Percentiles rank a stretch among this genome's conserved stretches.
These are phyloP conservation scores for Aspergillus arachidicola DNA, from an alignment of 2,329 filamentous ascomycete genomes.

Conservation along the genomic window DNA sequence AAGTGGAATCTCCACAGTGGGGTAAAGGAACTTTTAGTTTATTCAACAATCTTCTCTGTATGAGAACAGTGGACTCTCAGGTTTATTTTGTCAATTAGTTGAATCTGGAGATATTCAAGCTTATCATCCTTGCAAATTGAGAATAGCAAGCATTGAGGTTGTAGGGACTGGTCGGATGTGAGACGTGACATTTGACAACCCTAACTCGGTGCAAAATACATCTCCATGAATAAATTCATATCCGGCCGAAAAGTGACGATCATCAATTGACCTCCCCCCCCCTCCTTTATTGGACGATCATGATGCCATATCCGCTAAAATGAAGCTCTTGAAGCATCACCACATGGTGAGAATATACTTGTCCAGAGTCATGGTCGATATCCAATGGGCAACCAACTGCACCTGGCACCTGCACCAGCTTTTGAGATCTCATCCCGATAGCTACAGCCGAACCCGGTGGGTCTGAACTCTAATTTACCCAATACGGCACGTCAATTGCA, in stretches of 20 bases:
- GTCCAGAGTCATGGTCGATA: too few relatives aligned
- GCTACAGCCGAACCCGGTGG: not conserved
- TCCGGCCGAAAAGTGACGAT: not conserved
- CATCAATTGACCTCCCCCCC: not conserved
- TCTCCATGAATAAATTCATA: not conserved
- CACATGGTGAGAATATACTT: not conserved
- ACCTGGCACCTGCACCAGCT: too few relatives aligned
- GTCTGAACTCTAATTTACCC: not conserved
- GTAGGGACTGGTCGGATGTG: not conserved
- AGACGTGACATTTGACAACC: not conserved
- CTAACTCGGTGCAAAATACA: not conserved
- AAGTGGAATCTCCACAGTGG: not conserved
- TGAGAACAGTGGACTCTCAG: too few relatives aligned
- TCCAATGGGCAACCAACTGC: too few relatives aligned
- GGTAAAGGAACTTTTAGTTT: too few relatives aligned
- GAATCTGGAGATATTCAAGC: too few relatives aligned
- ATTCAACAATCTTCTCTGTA: too few relatives aligned
- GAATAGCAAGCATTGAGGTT: too few relatives aligned
- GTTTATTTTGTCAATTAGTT: too few relatives aligned
- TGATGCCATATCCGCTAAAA: constrained; percentile 17
- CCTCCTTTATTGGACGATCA: constrained; percentile 11
- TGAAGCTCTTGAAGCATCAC: not conserved
- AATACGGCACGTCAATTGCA: not conserved
- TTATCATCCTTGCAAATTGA: too few relatives aligned
- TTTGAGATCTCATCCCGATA: not conserved